Evolutionary conservation across 371 early-diverging fungal genomes (phyloP).

Genomic region (Actinomucor elegans): DNA sequence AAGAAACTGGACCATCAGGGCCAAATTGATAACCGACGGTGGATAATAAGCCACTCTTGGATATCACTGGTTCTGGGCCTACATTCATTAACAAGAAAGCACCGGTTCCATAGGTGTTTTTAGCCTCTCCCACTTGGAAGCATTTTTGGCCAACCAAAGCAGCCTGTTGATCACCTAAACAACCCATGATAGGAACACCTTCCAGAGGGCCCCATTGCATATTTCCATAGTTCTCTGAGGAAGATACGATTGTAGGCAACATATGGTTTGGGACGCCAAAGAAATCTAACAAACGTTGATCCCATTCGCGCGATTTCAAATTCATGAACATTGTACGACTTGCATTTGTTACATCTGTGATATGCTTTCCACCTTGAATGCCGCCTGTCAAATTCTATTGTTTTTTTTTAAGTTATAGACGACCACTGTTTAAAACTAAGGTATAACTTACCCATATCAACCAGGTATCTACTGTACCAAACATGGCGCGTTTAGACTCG

Average conservation of each 20-base stretch:
- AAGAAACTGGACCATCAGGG: conserved; percentile 65
- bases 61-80: conserved; percentile 75
- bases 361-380: conserved; percentile 64
- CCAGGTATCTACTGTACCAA: conserved; percentile 96
- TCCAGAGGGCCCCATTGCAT: conserved; percentile 60
- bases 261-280: conserved; percentile 62
- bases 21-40: conserved; percentile 94
- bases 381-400: conserved; percentile 75
- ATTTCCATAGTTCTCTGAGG: conserved; percentile 77
- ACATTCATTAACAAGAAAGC: conserved; percentile 96
- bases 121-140: conserved; percentile 83
- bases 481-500: conserved; percentile 43
- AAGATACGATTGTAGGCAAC: conserved; percentile 81
- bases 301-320: conserved; percentile 77
- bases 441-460: conserved; percentile 65
- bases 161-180: conserved; percentile 97
- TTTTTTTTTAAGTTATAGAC: background rate
- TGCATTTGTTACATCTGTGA: conserved; percentile 93
- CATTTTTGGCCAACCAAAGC: conserved; percentile 96
- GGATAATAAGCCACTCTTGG: conserved; percentile 84
- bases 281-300: conserved; percentile 62
- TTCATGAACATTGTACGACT: conserved; percentile 92
- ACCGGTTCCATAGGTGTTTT: conserved; percentile 97
- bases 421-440: no score
- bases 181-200: conserved; percentile 78